Percentiles rank a stretch among this genome's conserved stretches.
Conservation (phyloP, 2,329 filamentous ascomycete species). For the Aspergillus fijiensis region DNA sequence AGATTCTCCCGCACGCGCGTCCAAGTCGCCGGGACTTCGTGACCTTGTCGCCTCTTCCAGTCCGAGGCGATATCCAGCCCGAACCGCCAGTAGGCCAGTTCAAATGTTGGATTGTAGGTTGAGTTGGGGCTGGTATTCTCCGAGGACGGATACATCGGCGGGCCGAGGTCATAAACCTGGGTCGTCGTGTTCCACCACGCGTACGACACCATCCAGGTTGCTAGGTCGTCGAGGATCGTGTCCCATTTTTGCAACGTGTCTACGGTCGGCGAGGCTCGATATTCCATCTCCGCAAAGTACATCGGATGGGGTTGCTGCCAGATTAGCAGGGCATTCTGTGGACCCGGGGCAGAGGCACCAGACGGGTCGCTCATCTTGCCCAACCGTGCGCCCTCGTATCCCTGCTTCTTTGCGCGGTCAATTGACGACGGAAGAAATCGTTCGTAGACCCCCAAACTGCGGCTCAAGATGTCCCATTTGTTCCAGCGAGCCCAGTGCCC, state of each 20-base stretch:
- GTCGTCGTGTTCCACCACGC: constrained; percentile 56
- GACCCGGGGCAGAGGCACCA: constrained; percentile 57
- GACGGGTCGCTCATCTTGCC: constrained; percentile 60
- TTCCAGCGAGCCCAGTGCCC: constrained; percentile 44
- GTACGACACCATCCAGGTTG: constrained; percentile 61
- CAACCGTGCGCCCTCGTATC: constrained; percentile 48
- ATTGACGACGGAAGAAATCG: constrained; percentile 45
- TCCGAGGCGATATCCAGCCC: constrained; percentile 55
- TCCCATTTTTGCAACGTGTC: constrained; percentile 53
- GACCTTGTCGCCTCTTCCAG: constrained; percentile 53
- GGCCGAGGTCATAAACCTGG: constrained; percentile 54
- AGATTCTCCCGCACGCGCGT: constrained; percentile 51
- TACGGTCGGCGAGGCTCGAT: constrained; percentile 45
- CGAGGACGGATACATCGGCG: constrained; percentile 53
- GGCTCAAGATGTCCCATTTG: constrained; percentile 1
- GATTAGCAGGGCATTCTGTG: constrained; percentile 61
- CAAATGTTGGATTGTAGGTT: constrained; percentile 60
- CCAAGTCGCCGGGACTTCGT: constrained; percentile 50
- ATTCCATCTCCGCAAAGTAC: constrained; percentile 60
- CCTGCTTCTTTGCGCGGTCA: constrained; percentile 37
- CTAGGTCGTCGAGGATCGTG: constrained; percentile 50
- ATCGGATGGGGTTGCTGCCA: constrained; percentile 65
- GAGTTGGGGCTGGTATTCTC: constrained; percentile 60
- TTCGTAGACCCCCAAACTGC: constrained; percentile 35
- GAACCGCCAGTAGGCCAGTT: constrained; percentile 62